phyloP scores from a whole-genome alignment of 352 stramenopile species.

The Pythium dissotocum region DNA sequence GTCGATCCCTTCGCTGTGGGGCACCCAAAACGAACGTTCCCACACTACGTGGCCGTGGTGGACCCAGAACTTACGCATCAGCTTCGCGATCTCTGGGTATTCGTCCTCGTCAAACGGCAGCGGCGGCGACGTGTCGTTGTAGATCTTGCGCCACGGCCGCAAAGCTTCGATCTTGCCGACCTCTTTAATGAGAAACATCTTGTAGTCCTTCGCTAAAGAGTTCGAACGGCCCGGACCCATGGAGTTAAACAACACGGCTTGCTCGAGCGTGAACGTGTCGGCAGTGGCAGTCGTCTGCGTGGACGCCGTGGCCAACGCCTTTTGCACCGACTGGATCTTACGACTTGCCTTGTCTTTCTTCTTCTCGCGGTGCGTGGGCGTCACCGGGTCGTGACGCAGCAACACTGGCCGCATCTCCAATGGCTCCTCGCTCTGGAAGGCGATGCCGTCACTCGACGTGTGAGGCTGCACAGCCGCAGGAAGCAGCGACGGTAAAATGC shows the following conservation, averaged over 20 bases:
- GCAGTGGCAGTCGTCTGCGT: neutral
- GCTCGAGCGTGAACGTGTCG: neutral
- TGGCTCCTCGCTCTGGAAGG: slow-evolving; percentile 13
- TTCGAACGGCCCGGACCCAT: neutral
- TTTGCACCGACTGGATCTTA: neutral
- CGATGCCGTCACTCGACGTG: slow-evolving; percentile 12
- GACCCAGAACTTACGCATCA: slow-evolving; percentile 43
- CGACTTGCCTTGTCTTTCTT: neutral
- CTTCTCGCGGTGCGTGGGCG: neutral
- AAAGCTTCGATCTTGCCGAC: slow-evolving; percentile 26
- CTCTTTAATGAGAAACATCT: slow-evolving; percentile 14
- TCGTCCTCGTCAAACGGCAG: slow-evolving; percentile 40
- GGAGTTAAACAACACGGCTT: neutral
- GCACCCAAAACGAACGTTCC: slow-evolving; percentile 59
- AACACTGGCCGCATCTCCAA: slow-evolving; percentile 35
- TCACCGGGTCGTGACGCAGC: neutral
- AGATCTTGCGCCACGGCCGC: slow-evolving; percentile 41
- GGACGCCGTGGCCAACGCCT: neutral
- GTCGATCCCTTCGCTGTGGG: slow-evolving; percentile 17
- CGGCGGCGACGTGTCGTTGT: slow-evolving; percentile 23
- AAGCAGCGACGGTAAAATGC: slow-evolving; percentile 36
- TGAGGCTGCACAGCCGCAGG: neutral
- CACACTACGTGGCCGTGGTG: slow-evolving; percentile 39
- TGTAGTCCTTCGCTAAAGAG: neutral
- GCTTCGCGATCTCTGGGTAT: slow-evolving; percentile 24